These are phyloP conservation scores for Penicillium turbatum DNA, from an alignment of 495 filamentous ascomycete genomes.

Conservation along the genomic window DNA sequence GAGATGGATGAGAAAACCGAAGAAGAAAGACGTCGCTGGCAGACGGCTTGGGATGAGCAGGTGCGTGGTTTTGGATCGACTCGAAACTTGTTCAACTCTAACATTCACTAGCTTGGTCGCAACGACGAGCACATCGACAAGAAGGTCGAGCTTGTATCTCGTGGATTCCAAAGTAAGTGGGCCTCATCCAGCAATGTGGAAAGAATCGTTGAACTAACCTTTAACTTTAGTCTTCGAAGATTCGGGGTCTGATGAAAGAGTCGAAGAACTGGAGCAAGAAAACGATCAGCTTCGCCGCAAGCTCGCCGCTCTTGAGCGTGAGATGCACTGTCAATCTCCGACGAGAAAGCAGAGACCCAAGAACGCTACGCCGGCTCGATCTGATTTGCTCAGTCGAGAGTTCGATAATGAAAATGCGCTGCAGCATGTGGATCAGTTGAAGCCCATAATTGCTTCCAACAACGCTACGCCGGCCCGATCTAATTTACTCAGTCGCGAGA, in stretches of 20 bases:
- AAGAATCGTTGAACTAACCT: constrained; percentile 9
- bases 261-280: constrained; percentile 44
- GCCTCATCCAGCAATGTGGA: not conserved
- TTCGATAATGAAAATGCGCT: constrained; percentile 43
- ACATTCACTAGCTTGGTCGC: constrained; percentile 43
- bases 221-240: constrained; percentile 49
- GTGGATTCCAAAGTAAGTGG: constrained; percentile 56
- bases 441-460: constrained; percentile 32
- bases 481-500: constrained; percentile 35
- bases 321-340: constrained; percentile 43
- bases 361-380: constrained; percentile 22
- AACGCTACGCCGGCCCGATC: constrained; percentile 22
- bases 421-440: constrained; percentile 41
- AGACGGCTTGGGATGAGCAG: constrained; percentile 67
- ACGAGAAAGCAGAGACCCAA: constrained; percentile 40
- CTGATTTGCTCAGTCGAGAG: constrained; percentile 34
- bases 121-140: constrained; percentile 80
- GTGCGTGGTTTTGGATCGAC: constrained; percentile 37
- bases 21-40: constrained; percentile 71
- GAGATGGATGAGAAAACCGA: constrained; percentile 81
- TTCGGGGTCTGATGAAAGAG: constrained; percentile 27
- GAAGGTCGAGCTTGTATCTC: constrained; percentile 82
- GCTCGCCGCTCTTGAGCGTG: constrained; percentile 44
- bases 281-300: constrained; percentile 46
- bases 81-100: constrained; percentile 7